Percentiles rank a stretch among this genome's conserved stretches.
Conservation (phyloP, 768 basidiomycete species). For the Panus rudis region DNA sequence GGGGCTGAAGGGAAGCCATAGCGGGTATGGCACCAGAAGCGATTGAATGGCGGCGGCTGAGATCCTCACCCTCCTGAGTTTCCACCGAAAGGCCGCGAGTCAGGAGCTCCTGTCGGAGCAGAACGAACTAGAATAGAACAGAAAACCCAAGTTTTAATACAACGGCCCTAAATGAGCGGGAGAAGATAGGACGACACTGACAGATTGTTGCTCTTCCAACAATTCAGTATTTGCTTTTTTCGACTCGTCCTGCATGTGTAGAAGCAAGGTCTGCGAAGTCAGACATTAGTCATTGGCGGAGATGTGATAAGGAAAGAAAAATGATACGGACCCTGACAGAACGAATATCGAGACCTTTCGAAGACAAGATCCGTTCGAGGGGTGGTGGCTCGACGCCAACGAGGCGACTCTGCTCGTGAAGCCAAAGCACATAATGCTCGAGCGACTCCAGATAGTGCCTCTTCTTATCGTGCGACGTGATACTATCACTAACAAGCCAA, state of each 20-base stretch:
- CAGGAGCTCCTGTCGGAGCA: background rate
- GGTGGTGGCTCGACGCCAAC: conserved; percentile 39
- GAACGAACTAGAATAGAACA: background rate
- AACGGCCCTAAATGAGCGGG: background rate
- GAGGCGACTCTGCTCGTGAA: conserved; percentile 54
- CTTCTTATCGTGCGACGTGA: conserved; percentile 76
- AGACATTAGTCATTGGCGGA: background rate
- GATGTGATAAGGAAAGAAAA: background rate
- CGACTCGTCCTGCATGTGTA: conserved; percentile 59
- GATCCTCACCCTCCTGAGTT: no score
- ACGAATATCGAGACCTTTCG: conserved; percentile 51
- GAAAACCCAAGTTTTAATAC: background rate
- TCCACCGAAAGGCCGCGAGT: background rate
- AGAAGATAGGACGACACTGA: conserved; percentile 19
- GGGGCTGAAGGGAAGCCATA: no score
- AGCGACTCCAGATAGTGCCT: conserved; percentile 66
- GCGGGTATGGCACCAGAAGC: conserved; percentile 4
- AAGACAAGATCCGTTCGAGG: conserved; percentile 43
- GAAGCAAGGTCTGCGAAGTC: conserved; percentile 54
- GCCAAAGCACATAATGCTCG: conserved; percentile 61
- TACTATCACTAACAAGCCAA: conserved; percentile 43
- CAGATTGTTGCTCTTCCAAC: conserved; percentile 49
- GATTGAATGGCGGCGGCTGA: conserved; percentile 8
- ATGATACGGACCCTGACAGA: conserved; percentile 48
- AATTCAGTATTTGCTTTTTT: conserved; percentile 44